A percentile compares a stretch with the other conserved stretches of the same genome.
Conservation (phyloP, 2,329 filamentous ascomycete genomes). For the Knoxdaviesia proteae region DNA sequence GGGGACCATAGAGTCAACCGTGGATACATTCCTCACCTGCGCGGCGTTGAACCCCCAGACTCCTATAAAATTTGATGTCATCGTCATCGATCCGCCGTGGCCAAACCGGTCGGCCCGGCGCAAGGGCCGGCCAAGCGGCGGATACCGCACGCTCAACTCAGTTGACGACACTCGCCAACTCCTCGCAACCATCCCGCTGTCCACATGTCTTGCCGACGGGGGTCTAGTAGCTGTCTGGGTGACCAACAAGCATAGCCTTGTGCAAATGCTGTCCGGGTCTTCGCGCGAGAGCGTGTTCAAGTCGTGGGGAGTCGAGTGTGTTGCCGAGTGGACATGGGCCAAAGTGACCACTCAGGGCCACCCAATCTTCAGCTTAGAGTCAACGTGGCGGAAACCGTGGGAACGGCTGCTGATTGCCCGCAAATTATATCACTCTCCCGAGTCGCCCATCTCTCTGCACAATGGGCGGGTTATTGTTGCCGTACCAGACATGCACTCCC, state of each 20-base stretch:
- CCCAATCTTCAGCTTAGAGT: slow-evolving; percentile 39
- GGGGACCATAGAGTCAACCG: no score
- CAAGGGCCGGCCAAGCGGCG: slow-evolving; percentile 17
- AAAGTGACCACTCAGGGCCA: slow-evolving; percentile 48
- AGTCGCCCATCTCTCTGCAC: slow-evolving; percentile 7
- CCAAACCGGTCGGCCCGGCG: slow-evolving; percentile 54
- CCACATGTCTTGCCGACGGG: slow-evolving; percentile 26
- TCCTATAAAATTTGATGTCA: slow-evolving; percentile 27
- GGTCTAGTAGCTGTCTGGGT: slow-evolving; percentile 55
- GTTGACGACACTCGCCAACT: slow-evolving; percentile 25
- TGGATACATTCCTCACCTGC: no score
- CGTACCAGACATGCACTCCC: slow-evolving; percentile 57
- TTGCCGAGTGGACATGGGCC: slow-evolving; percentile 60
- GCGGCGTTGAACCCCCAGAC: no score
- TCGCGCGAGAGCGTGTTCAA: slow-evolving; percentile 36
- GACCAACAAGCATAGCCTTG: slow-evolving; percentile 46
- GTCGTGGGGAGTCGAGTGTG: slow-evolving; percentile 41
- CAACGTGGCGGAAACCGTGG: slow-evolving; percentile 53
- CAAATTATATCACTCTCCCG: slow-evolving; percentile 13
- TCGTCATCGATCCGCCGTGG: slow-evolving; percentile 64
- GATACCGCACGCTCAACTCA: slow-evolving; percentile 25
- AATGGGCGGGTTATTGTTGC: slow-evolving; percentile 38
- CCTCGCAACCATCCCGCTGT: slow-evolving; percentile 33
- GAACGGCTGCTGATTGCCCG: slow-evolving; percentile 48
- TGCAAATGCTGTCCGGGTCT: slow-evolving; percentile 27